Evolutionary conservation across 2,329 filamentous ascomycete genomes (phyloP).

Genomic region (Metarhizium robertsii): DNA sequence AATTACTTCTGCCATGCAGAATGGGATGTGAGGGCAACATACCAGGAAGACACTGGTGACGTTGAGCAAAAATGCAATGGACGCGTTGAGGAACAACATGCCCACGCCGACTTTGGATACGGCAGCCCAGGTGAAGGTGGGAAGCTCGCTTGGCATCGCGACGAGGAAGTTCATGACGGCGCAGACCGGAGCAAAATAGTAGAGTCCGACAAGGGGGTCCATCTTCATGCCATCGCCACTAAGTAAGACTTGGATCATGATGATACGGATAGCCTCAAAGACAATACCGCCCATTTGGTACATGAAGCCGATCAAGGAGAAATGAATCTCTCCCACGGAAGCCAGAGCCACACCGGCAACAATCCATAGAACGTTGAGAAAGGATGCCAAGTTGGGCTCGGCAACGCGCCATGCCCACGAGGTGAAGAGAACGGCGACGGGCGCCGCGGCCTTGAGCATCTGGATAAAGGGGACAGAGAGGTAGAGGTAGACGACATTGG

Average conservation of each 20-base stretch:
- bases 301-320: conserved; percentile 55
- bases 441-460: conserved; percentile 61
- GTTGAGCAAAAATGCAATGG: conserved; percentile 71
- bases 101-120: conserved; percentile 55
- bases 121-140: conserved; percentile 55
- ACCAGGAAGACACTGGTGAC: conserved; percentile 80
- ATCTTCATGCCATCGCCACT: conserved; percentile 71
- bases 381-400: conserved; percentile 32
- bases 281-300: conserved; percentile 67
- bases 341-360: conserved; percentile 43
- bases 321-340: conserved; percentile 56
- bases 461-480: conserved; percentile 60
- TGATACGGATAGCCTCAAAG: conserved; percentile 72
- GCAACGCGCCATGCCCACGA: conserved; percentile 51
- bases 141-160: conserved; percentile 59
- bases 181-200: conserved; percentile 84
- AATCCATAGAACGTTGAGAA: conserved; percentile 42
- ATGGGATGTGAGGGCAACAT: conserved; percentile 27
- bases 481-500: conserved; percentile 59
- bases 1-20: neutral
- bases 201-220: conserved; percentile 79
- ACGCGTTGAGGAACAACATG: conserved; percentile 63
- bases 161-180: conserved; percentile 70
- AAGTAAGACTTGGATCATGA: conserved; percentile 79
- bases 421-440: conserved; percentile 56